These are phyloP conservation scores for Colletotrichum chrysophilum DNA, from an alignment of 2,329 filamentous ascomycete genomes.

Conservation along the genomic window DNA sequence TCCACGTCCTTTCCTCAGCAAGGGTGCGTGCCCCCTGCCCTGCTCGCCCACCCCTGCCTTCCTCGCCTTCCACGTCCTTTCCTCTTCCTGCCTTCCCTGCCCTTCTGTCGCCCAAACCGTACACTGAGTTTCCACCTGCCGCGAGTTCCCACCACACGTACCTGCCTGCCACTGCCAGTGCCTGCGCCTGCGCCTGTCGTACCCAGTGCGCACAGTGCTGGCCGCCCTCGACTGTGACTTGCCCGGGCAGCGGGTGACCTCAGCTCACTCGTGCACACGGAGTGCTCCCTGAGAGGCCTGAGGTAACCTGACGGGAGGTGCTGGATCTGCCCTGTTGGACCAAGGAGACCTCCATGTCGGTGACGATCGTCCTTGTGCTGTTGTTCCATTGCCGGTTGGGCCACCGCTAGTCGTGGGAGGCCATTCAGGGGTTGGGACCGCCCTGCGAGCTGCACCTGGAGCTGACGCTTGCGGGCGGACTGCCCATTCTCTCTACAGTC, in stretches of 20 bases:
- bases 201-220: neutral
- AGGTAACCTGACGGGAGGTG: neutral
- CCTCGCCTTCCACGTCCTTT: constrained; percentile 1
- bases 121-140: neutral
- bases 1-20: neutral
- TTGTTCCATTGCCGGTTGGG: neutral
- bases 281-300: neutral
- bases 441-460: constrained; percentile 4
- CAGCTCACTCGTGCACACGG: neutral
- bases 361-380: constrained; percentile 10
- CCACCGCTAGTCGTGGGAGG: neutral
- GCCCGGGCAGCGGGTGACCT: neutral
- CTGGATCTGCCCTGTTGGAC: neutral
- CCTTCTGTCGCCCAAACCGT: neutral
- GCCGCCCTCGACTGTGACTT: neutral
- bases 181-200: neutral
- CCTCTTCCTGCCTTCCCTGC: neutral
- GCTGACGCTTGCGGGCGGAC: neutral
- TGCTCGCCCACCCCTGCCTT: neutral
- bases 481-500: neutral
- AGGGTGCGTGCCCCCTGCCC: constrained; percentile 1
- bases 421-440: constrained; percentile 10
- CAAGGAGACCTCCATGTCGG: neutral
- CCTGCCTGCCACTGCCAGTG: neutral
- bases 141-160: neutral